phyloP scores from a whole-genome alignment of 768 basidiomycete genomes.

The Phlebiopsis flavidoalba region DNA sequence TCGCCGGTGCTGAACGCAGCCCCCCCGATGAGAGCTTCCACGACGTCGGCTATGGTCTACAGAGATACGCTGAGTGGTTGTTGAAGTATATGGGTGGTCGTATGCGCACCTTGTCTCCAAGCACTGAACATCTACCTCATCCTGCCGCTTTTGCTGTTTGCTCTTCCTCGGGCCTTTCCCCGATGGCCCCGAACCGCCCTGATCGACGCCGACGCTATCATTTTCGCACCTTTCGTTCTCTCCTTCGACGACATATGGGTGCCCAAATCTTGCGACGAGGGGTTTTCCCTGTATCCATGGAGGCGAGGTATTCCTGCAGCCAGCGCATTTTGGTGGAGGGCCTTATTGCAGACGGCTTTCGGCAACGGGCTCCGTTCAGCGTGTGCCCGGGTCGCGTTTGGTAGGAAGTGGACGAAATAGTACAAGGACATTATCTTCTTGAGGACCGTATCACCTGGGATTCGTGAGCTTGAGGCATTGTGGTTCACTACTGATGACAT shows the following conservation, averaged over 20 bases:
- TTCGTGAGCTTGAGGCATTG: not conserved
- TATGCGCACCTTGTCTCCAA: conserved; percentile 69
- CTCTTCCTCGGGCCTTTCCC: conserved; percentile 17
- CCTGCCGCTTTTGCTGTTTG: conserved; percentile 36
- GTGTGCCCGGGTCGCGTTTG: conserved; percentile 60
- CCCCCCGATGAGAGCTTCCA: conserved; percentile 80
- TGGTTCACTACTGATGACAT: conserved; percentile 9
- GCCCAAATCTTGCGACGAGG: conserved; percentile 65
- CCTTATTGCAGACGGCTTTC: conserved; percentile 69
- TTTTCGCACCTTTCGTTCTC: conserved; percentile 5
- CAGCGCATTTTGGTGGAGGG: conserved; percentile 50
- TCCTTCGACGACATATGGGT: conserved; percentile 30
- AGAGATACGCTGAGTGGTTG: not conserved
- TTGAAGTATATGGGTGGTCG: conserved; percentile 4
- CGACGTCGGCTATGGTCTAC: conserved; percentile 79
- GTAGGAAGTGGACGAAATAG: conserved; percentile 64
- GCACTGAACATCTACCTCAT: conserved; percentile 43
- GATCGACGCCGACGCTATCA: not conserved
- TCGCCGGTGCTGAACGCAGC: conserved; percentile 78
- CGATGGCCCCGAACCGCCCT: not conserved
- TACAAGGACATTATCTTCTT: conserved; percentile 76
- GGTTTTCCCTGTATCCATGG: conserved; percentile 69
- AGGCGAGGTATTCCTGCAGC: conserved; percentile 59
- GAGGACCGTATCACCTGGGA: conserved; percentile 72
- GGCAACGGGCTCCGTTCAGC: conserved; percentile 63